A percentile compares a stretch with the other conserved stretches of the same genome.
Evolutionary conservation across 2,329 filamentous ascomycete species (phyloP).

Genomic region (Ascochyta viciae-villosae): DNA sequence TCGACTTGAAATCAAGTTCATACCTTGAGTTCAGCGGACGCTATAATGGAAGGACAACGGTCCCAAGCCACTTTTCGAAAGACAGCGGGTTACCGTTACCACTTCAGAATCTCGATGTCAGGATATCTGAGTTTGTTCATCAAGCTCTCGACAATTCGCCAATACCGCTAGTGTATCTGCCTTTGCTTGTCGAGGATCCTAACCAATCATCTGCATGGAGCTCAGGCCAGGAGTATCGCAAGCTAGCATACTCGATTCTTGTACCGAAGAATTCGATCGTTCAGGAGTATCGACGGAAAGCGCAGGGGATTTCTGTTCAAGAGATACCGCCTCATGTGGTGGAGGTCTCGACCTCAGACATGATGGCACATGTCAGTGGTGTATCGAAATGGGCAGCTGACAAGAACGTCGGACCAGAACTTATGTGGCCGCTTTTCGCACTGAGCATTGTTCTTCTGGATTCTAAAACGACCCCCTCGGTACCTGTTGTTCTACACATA

Average conservation of each 20-base stretch:
- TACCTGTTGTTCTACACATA: slow-evolving; percentile 23
- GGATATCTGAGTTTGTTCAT: slow-evolving; percentile 43
- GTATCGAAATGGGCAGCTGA: slow-evolving; percentile 27
- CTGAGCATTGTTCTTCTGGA: slow-evolving; percentile 31
- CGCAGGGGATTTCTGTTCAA: slow-evolving; percentile 35
- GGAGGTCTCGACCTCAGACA: slow-evolving; percentile 5
- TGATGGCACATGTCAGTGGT: slow-evolving; percentile 23
- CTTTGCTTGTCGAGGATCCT: slow-evolving; percentile 63
- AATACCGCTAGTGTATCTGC: slow-evolving; percentile 64
- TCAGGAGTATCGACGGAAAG: slow-evolving; percentile 50
- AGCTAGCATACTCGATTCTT: slow-evolving; percentile 50
- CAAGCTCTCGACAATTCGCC: slow-evolving; percentile 24
- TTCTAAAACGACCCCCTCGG: slow-evolving; percentile 28
- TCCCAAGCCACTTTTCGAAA: slow-evolving; percentile 14
- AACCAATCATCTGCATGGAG: slow-evolving; percentile 53
- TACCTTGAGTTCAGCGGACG: slow-evolving; percentile 43
- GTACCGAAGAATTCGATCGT: slow-evolving; percentile 22
- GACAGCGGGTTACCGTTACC: background rate
- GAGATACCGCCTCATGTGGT: slow-evolving; percentile 16
- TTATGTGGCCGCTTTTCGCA: slow-evolving; percentile 38
- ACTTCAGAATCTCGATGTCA: slow-evolving; percentile 40
- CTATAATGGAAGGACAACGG: slow-evolving; percentile 25
- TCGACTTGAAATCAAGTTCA: slow-evolving; percentile 22
- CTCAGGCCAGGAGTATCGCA: slow-evolving; percentile 46
- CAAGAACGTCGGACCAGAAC: slow-evolving; percentile 13